phyloP scores from a whole-genome alignment of 495 filamentous ascomycete species.

The Tuber aestivum region DNA sequence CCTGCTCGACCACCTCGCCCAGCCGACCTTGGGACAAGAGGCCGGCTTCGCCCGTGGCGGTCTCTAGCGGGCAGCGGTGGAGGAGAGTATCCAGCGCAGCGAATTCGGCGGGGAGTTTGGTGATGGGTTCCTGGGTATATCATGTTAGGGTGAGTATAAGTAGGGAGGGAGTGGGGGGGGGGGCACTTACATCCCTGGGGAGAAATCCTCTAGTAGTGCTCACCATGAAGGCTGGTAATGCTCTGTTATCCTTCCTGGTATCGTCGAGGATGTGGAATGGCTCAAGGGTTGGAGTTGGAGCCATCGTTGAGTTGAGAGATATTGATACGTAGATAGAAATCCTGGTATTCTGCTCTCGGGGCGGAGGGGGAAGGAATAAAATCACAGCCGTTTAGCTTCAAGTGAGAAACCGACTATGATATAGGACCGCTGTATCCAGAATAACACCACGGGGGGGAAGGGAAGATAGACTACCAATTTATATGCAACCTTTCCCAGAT shows the following conservation, averaged over 20 bases:
- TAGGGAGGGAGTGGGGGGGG: constrained; percentile 1
- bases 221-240: constrained; percentile 78
- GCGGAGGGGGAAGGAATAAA: not conserved
- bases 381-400: not conserved
- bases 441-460: not conserved
- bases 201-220: constrained; percentile 78
- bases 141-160: constrained; percentile 44
- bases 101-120: constrained; percentile 62
- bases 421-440: not conserved
- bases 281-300: constrained; percentile 10
- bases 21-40: constrained; percentile 66
- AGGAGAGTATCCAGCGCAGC: constrained; percentile 61
- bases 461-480: not conserved
- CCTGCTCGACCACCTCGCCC: constrained; percentile 59
- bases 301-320: constrained; percentile 11
- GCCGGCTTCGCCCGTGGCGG: constrained; percentile 60
- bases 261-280: constrained; percentile 52
- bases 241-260: constrained; percentile 54
- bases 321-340: not conserved
- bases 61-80: constrained; percentile 68
- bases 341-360: not conserved
- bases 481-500: not conserved
- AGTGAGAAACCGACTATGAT: not conserved
- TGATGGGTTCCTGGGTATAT: constrained; percentile 52
- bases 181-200: constrained; percentile 47